These are phyloP conservation scores for Pseudozyma thailandica DNA, from an alignment of 1,284 basidiomycete species.

Conservation along the genomic window DNA sequence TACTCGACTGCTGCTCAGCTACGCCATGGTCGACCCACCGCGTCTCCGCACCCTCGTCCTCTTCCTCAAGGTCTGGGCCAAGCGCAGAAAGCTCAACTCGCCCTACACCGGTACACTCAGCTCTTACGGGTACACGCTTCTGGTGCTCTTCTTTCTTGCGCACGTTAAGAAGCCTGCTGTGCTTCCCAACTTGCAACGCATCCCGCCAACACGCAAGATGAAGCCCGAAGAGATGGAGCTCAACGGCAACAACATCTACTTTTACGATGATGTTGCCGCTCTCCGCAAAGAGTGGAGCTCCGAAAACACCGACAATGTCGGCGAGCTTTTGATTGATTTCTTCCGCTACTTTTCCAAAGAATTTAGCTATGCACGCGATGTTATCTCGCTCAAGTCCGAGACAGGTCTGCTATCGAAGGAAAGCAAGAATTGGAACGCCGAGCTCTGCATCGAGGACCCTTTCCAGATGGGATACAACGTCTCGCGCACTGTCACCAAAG, in stretches of 20 bases:
- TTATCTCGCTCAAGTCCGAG: conserved; percentile 84
- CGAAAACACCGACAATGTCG: conserved; percentile 90
- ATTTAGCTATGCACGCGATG: conserved; percentile 89
- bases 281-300: conserved; percentile 91
- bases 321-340: conserved; percentile 96
- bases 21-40: conserved; percentile 95
- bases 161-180: conserved; percentile 79
- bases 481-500: conserved; percentile 92
- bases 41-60: conserved; percentile 92
- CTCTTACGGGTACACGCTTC: conserved; percentile 96
- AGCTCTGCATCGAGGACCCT: conserved; percentile 80
- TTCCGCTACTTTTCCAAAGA: conserved; percentile 96
- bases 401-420: conserved; percentile 86
- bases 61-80: conserved; percentile 99
- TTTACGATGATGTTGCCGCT: conserved; percentile 96
- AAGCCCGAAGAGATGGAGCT: conserved; percentile 80
- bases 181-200: conserved; percentile 68
- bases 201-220: conserved; percentile 61
- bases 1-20: conserved; percentile 92
- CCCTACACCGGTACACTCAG: conserved; percentile 96
- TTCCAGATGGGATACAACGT: conserved; percentile 97
- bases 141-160: conserved; percentile 95
- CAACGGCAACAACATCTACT: conserved; percentile 73
- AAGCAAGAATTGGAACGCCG: conserved; percentile 89
- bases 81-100: conserved; percentile 96